phyloP scores from a whole-genome alignment of 371 early-diverging fungal species.

The Conidiobolus incongruus region DNA sequence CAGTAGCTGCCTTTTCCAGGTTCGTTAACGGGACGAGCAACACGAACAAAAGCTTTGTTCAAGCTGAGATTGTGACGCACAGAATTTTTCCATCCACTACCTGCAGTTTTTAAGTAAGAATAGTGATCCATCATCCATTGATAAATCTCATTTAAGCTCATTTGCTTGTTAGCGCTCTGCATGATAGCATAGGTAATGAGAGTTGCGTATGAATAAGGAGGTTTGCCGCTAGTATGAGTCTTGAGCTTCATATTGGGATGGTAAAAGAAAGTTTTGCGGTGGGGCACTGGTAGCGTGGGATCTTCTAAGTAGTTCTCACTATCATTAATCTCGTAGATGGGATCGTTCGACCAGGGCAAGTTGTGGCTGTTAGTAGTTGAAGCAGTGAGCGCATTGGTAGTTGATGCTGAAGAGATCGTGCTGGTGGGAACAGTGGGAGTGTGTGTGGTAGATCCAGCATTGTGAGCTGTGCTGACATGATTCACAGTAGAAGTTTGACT shows the following conservation, averaged over 20 bases:
- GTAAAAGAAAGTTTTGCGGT: no score
- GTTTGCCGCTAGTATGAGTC: conserved; percentile 26
- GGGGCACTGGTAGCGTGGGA: no score
- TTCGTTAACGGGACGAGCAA: conserved; percentile 70
- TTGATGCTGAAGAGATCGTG: no score
- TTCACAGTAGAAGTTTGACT: no score
- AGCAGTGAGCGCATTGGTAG: no score
- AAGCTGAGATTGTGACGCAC: conserved; percentile 96
- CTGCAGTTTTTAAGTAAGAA: conserved; percentile 57
- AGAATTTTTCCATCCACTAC: conserved; percentile 88
- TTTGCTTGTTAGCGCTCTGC: conserved; percentile 32
- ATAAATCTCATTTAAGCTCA: conserved; percentile 73
- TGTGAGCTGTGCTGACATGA: no score
- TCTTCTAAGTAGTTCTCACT: no score
- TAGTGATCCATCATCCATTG: conserved; percentile 51
- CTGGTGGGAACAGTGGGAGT: no score
- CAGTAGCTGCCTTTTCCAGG: conserved; percentile 96
- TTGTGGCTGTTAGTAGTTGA: no score
- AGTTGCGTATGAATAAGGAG: conserved; percentile 55
- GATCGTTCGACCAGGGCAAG: no score
- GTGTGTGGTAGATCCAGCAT: no score
- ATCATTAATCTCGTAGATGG: no score
- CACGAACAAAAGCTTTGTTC: conserved; percentile 79
- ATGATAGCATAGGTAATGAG: conserved; percentile 75
- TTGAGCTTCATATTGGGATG: background rate